These are phyloP conservation scores for Yamadazyma conglobata DNA, from an alignment of 1,139 yeast genomes.

Conservation along the genomic window DNA sequence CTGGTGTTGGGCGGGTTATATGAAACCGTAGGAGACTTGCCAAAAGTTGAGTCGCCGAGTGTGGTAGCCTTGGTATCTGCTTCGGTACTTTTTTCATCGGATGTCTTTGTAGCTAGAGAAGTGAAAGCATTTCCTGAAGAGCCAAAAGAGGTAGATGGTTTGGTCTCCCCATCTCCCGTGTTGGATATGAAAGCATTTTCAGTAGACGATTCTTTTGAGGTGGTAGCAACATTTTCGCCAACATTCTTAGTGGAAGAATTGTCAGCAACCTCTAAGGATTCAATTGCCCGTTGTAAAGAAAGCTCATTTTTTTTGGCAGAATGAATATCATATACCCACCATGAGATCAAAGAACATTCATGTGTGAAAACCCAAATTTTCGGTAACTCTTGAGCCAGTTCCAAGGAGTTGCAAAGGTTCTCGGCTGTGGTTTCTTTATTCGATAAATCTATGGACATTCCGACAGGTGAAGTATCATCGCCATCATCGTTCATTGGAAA, in stretches of 20 bases:
- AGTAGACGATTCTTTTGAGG: too few relatives aligned
- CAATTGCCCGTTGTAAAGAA: constrained; percentile 19
- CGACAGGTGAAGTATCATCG: constrained; percentile 70
- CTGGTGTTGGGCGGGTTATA: too few relatives aligned
- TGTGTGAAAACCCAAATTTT: constrained; percentile 59
- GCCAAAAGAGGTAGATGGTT: too few relatives aligned
- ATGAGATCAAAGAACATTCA: constrained; percentile 57
- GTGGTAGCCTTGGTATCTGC: constrained; percentile 12
- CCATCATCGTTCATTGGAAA: constrained; percentile 66
- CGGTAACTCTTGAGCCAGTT: constrained; percentile 53
- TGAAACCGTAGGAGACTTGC: too few relatives aligned
- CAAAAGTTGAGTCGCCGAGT: constrained; percentile 14
- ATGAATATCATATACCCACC: constrained; percentile 59
- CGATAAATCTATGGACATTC: constrained; percentile 59
- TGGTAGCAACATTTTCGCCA: too few relatives aligned
- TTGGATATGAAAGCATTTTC: background rate
- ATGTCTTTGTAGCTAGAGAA: too few relatives aligned
- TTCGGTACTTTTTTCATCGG: too few relatives aligned
- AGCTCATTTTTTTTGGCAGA: constrained; percentile 35
- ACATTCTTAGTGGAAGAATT: too few relatives aligned
- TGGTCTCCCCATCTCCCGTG: background rate
- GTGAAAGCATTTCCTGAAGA: too few relatives aligned
- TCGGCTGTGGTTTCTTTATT: constrained; percentile 35
- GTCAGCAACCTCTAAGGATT: constrained; percentile 1
- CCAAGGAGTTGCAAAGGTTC: constrained; percentile 59